A percentile compares a stretch with the other conserved stretches of the same genome.
Conservation (phyloP, 805 yeast genomes). For the Kregervanrija delftensis region DNA sequence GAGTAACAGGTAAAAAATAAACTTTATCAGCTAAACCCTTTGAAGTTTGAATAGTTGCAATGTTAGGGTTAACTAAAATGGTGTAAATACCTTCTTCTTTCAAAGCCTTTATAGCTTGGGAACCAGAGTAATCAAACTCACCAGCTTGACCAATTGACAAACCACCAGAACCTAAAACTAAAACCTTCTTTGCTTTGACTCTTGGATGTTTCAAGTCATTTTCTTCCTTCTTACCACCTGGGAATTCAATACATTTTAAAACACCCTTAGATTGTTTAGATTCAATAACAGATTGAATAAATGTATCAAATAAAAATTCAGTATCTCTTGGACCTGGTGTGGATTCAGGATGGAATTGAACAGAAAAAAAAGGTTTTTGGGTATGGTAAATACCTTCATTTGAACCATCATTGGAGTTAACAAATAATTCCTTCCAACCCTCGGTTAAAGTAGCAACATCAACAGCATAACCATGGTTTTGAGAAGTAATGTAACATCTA, state of each 20-base stretch:
- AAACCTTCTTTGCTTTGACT: conserved; percentile 81
- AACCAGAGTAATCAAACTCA: conserved; percentile 97
- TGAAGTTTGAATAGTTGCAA: conserved; percentile 97
- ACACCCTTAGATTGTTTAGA: conserved; percentile 42
- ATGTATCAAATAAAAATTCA: conserved; percentile 91
- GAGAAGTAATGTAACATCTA: conserved; percentile 96
- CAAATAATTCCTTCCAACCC: conserved; percentile 93
- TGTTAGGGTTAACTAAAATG: conserved; percentile 92
- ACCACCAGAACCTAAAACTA: conserved; percentile 97
- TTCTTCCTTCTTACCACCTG: conserved; percentile 77
- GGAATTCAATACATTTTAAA: conserved; percentile 75
- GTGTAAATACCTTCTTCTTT: conserved; percentile 98
- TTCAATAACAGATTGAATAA: conserved; percentile 73
- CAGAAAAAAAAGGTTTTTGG: conserved; percentile 86
- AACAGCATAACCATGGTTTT: conserved; percentile 98
- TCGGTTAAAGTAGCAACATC: conserved; percentile 64
- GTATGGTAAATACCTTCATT: conserved; percentile 97
- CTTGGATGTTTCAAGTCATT: conserved; percentile 72
- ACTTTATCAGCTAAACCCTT: conserved; percentile 97
- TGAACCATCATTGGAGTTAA: conserved; percentile 93
- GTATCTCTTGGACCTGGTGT: conserved; percentile 99
- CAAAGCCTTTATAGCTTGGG: conserved; percentile 97
- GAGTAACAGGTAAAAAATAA: conserved; percentile 93
- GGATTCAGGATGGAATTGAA: conserved; percentile 98
- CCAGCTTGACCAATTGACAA: conserved; percentile 99